Evolutionary conservation across 1,284 basidiomycete species (phyloP), one percentile per base, ranked within the genome.

Genomic region (Ustilago loliicola): DNA sequence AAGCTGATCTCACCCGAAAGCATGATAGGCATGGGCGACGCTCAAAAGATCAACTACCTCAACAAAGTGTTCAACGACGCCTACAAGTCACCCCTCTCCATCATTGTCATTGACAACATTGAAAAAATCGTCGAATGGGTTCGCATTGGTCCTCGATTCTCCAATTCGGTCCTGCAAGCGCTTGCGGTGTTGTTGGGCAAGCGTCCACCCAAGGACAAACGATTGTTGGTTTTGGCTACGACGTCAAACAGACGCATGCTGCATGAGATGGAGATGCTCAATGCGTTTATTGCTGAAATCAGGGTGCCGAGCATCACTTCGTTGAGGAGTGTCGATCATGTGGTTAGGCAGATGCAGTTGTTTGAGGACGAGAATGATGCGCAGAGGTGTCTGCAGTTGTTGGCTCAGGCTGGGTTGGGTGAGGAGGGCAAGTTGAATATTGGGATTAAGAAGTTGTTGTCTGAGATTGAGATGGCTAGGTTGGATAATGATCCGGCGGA

Each of bases 91-190:
- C 96, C 96, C 3, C 85, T 97, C 80, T 98, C 95, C 85, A 94
- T 98, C 13, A 92, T 99, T 68, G 95, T 99, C 15, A 92, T 99
- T n/a, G 97, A 99, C 77, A 80, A 75, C 62, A 82, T 86, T 30
- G 85, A 86, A 60, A 86, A 86, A 74, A 83, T 86, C 32, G 74
- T 86, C 61, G 85, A 85, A 61, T 99, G 95, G 93, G 96, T 96
- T n/a, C 95, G 96, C 4, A 94, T 99, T 87, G 96, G 96, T 1
- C 95, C 94, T 17, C 90, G 96, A 59, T 99, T 98, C 89, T 97
- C 95, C 2, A 99, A 99, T 86, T 89, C 92, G 15, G 94, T 99
- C 11, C 88, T 99, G 38, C 97, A 99, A 87, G 90, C 96, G 0
- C 88, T 99, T 19, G 89, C 98, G 58, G 96, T 99, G 0, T 89